These are phyloP conservation scores for Turnera subulata DNA, from an alignment of 345 rosid species.

Conservation along the genomic window DNA sequence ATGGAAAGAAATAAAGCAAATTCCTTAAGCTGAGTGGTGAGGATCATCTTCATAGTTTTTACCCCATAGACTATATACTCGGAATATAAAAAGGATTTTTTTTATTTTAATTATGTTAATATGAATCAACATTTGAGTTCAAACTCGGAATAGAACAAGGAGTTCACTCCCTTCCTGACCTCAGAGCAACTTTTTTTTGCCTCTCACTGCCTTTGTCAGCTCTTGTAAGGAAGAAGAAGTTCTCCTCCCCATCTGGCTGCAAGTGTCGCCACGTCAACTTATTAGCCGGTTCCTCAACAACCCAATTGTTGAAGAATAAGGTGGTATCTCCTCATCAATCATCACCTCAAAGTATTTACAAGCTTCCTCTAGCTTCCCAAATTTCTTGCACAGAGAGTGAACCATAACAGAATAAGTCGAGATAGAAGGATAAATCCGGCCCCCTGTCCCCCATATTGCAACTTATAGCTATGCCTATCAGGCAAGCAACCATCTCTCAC, in stretches of 20 bases:
- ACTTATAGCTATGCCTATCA: constrained; percentile 69
- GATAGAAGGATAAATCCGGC: constrained; percentile 65
- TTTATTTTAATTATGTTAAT: too few species aligned
- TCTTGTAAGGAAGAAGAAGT: constrained; percentile 61
- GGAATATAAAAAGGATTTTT: too few species aligned
- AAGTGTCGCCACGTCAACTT: constrained; percentile 54
- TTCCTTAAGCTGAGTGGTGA: too few species aligned
- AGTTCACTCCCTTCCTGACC: constrained; percentile 19
- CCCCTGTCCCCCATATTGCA: constrained; percentile 75
- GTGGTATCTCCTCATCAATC: constrained; percentile 88
- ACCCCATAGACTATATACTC: too few species aligned
- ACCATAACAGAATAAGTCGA: constrained; percentile 79
- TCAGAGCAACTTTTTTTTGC: constrained; percentile 21
- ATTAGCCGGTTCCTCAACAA: constrained; percentile 61
- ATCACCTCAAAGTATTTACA: constrained; percentile 85
- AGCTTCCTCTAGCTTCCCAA: constrained; percentile 71
- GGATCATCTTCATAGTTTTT: too few species aligned
- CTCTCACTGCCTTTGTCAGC: constrained; percentile 61
- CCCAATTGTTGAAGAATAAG: constrained; percentile 67
- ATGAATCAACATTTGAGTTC: too few species aligned
- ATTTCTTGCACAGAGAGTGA: constrained; percentile 75
- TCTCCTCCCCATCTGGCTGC: constrained; percentile 65
- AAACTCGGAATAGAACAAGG: too few species aligned
- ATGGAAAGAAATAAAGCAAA: too few species aligned
- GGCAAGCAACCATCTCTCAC: constrained; percentile 46